A percentile compares a stretch with the other conserved stretches of the same genome.
phyloP scores from a whole-genome alignment of 257 asterid species.

The Petunia axillaris region DNA sequence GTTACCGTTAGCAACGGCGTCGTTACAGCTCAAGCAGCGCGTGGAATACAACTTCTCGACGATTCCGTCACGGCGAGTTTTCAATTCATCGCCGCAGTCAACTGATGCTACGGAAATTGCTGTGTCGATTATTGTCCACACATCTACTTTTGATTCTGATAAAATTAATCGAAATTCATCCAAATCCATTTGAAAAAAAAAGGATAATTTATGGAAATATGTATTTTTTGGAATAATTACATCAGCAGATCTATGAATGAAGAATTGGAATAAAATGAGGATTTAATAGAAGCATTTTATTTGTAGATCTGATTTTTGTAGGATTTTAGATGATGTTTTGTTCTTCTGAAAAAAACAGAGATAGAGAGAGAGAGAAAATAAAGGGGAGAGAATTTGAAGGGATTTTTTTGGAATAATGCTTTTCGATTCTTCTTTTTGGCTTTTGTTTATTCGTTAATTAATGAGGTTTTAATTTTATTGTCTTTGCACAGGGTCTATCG shows the following conservation, averaged over 20 bases:
- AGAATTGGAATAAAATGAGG: conserved; percentile 39
- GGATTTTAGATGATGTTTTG: conserved; percentile 3
- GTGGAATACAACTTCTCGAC: conserved; percentile 69
- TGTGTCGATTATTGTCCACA: conserved; percentile 80
- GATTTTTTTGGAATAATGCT: conserved; percentile 23
- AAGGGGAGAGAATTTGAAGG: conserved; percentile 22
- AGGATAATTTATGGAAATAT: neutral
- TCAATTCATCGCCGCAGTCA: conserved; percentile 71
- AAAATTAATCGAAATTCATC: conserved; percentile 67
- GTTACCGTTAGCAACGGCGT: conserved; percentile 32
- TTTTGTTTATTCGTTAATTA: neutral
- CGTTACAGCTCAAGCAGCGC: conserved; percentile 56
- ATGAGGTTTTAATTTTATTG: neutral
- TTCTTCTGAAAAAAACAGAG: conserved; percentile 13
- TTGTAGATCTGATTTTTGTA: conserved; percentile 16
- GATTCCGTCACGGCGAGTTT: conserved; percentile 72
- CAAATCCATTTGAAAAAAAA: conserved; percentile 60
- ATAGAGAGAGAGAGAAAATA: neutral
- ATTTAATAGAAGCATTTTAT: conserved; percentile 26
- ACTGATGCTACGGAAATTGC: conserved; percentile 77
- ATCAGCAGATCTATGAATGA: conserved; percentile 36
- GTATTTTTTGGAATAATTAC: conserved; percentile 25
- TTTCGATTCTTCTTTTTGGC: neutral
- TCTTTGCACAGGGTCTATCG: neutral
- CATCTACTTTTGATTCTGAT: conserved; percentile 65